Percentiles rank a stretch among this genome's conserved stretches.
phyloP scores from a whole-genome alignment of 2,329 filamentous ascomycete genomes.

The Sporothrix globosa region DNA sequence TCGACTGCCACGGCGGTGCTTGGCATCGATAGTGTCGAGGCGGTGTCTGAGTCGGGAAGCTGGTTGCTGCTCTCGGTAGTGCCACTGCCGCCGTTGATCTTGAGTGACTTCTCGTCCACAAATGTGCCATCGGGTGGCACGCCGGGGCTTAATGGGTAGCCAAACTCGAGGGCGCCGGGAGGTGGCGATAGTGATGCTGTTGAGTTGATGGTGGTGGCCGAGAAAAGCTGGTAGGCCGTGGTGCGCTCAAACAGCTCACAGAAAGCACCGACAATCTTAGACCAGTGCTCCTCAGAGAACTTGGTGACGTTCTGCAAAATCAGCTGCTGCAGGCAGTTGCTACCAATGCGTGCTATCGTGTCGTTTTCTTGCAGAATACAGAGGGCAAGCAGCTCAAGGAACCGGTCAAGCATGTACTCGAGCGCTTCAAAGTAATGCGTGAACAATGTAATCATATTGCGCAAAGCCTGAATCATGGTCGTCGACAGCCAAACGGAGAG shows the following conservation, averaged over 20 bases:
- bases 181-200: slow-evolving; percentile 56
- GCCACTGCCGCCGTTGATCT: slow-evolving; percentile 50
- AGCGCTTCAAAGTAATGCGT: slow-evolving; percentile 97
- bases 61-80: slow-evolving; percentile 38
- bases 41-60: slow-evolving; percentile 40
- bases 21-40: slow-evolving; percentile 40
- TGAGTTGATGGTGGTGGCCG: slow-evolving; percentile 66
- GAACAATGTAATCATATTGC: slow-evolving; percentile 98
- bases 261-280: slow-evolving; percentile 91
- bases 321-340: slow-evolving; percentile 95
- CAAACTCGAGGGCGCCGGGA: slow-evolving; percentile 58
- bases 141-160: slow-evolving; percentile 49
- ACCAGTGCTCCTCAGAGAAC: slow-evolving; percentile 85
- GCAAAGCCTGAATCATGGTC: slow-evolving; percentile 97
- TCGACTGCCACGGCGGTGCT: slow-evolving; percentile 44
- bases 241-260: slow-evolving; percentile 94
- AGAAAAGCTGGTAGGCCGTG: slow-evolving; percentile 93
- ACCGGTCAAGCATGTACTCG: slow-evolving; percentile 98
- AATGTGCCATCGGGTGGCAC: slow-evolving; percentile 35
- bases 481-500: slow-evolving; percentile 98
- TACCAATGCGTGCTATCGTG: slow-evolving; percentile 95
- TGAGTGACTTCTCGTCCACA: slow-evolving; percentile 61
- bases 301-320: slow-evolving; percentile 96
- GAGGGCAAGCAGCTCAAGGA: slow-evolving; percentile 87
- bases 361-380: slow-evolving; percentile 99